A percentile compares a stretch with the other conserved stretches of the same genome.
phyloP scores from a whole-genome alignment of 2,329 filamentous ascomycete species.

The Periconia macrospinosa region DNA sequence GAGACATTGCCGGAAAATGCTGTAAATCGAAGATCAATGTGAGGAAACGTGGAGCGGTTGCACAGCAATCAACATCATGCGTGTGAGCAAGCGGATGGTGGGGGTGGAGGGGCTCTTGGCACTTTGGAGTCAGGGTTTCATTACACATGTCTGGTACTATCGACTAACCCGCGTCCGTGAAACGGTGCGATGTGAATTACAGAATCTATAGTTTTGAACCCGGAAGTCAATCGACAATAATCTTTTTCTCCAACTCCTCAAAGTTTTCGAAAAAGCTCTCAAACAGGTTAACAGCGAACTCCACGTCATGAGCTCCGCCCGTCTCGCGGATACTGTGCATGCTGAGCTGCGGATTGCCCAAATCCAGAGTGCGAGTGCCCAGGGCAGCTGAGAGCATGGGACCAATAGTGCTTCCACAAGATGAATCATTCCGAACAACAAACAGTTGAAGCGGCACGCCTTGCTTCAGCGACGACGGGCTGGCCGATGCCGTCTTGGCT shows the following conservation, averaged over 20 bases:
- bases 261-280: conserved; percentile 85
- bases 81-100: not conserved
- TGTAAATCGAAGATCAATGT: not conserved
- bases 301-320: conserved; percentile 83
- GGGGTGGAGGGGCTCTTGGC: conserved; percentile 1
- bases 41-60: not conserved
- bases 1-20: conserved; percentile 24
- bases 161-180: conserved; percentile 4
- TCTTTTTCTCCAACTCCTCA: conserved; percentile 77
- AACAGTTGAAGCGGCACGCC: conserved; percentile 92
- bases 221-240: conserved; percentile 71
- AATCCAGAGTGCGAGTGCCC: conserved; percentile 84
- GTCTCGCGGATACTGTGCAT: conserved; percentile 99
- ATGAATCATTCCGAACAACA: conserved; percentile 92
- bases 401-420: conserved; percentile 94
- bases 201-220: conserved; percentile 23
- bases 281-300: conserved; percentile 83
- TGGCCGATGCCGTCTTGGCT: conserved; percentile 54
- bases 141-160: not conserved
- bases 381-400: conserved; percentile 91
- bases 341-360: conserved; percentile 90
- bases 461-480: conserved; percentile 50
- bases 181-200: not conserved
- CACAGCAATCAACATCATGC: not conserved
- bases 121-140: not conserved